Base-by-base conservation (phyloP, 2,329 filamentous ascomycete genomes). In the Hymenoscyphus linearis region DNA sequence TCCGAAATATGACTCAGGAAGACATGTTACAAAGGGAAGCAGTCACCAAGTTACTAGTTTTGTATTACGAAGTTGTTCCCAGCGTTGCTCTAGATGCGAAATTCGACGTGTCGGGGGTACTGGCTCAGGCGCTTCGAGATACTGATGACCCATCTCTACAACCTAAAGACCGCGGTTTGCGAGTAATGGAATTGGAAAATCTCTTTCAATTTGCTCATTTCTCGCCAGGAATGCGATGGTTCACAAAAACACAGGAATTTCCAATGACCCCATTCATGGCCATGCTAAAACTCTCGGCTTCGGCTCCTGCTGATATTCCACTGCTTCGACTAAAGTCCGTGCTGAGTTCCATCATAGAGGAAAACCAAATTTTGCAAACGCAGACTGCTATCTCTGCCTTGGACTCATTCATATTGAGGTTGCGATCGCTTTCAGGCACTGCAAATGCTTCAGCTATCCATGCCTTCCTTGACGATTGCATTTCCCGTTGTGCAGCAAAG, bases 201-300 rank as follows among this genome's bases (percentile, higher is more conserved):
- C 79, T 96, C 18, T 84, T 96, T 18, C 82, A 86, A 34, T 90
- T 97, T 71, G 91, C 93, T 3, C 84, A 86, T 64, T 85, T 87
- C 68, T 96, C 92, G 2, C 86, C 90, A 0, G 87, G 87, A 5
- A 95, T 96, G 86, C 86, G 89, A 64, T 98, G 93, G 93, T 97
- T 95, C 78, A 82, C 89, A 64, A 93, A 90, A 70, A 83, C 78
- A 62, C 84, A 88, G 65, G 80, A 80, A 0, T 77, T 89, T n/a
- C 72, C 72, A 25, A 77, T 84, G 44, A 91, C 89, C 3, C 88
- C 89, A 0, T 91, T 92, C 64, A 84, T 85, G n/a, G 85, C 86
- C 0, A 79, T 93, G 25, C 74, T 93, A 5, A 85, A 81, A 62
- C 77, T 89, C 5, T 78, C 81, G 37, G 77, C 79, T 3, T 78